Evolutionary conservation across 2,329 filamentous ascomycete genomes (phyloP), one percentile per base, ranked within the genome.

Genomic region (Fusarium longipes): DNA sequence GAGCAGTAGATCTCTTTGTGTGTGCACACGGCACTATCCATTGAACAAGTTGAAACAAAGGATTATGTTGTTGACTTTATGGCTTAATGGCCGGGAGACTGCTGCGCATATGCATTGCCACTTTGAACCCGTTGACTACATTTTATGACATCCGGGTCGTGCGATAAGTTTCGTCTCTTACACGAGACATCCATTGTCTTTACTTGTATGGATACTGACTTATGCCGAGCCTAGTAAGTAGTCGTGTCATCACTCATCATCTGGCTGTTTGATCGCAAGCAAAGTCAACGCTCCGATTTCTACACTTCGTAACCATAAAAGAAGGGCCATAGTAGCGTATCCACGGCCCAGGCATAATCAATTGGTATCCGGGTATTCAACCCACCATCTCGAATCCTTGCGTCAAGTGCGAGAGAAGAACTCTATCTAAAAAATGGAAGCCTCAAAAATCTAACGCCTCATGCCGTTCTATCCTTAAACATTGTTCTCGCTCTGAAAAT

Each of bases 351-450:
- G 36, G 39, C 33, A 44, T 62, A 25, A 45, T n/a, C 42, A 67
- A 52, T 24, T 57, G 30, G 52, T 59, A 70, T 72, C 58, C 33
- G 55, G 62, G 61, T 70, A 69, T 72, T 62, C 32, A 45, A 20
- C 47, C 36, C 54, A 25, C 25, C 29, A n/a, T 24, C 18, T 51
- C 42, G 20, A 11, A 25, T 50, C 33, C 32, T 57, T 32, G n/a
- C 27, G 29, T 22, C 29, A 43, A 33, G n/a, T 29, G 47, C 29
- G 32, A 44, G 24, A 35, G 5, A 40, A 52, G 33, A 44, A 63
- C 17, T 55, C 45, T 53, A 59, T 40, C 51, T 44, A 27, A 57
- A 29, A n/a, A 47, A 60, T 44, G 29, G 38, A 49, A 39, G 25
- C 12, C 12, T 32, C 6, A n/a, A 50, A 44, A 49, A 29, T 32